Percentiles rank a stretch among this genome's conserved stretches.
Evolutionary conservation across 2,329 filamentous ascomycete genomes (phyloP).

Genomic region (Didymella lethalis): DNA sequence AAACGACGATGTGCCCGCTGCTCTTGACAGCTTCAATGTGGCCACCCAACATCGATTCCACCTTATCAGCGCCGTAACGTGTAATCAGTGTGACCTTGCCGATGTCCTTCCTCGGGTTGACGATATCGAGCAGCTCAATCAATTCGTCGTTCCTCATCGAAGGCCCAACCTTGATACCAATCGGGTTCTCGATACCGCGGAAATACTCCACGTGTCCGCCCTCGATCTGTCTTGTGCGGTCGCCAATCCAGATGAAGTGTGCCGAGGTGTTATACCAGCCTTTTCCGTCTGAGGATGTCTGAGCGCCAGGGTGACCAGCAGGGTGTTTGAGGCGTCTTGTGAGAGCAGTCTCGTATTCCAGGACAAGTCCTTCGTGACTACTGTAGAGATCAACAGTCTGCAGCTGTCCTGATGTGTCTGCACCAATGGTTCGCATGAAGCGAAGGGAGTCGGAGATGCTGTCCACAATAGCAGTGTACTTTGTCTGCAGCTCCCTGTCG

Average conservation of each 20-base stretch:
- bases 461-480: slow-evolving; percentile 84
- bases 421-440: slow-evolving; percentile 94
- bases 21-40: slow-evolving; percentile 90
- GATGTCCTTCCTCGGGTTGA: slow-evolving; percentile 82
- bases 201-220: slow-evolving; percentile 98
- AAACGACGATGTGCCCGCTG: slow-evolving; percentile 80
- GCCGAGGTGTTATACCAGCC: slow-evolving; percentile 93
- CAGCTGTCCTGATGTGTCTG: slow-evolving; percentile 81
- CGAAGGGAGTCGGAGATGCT: slow-evolving; percentile 90
- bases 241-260: slow-evolving; percentile 98
- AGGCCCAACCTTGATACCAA: slow-evolving; percentile 95
- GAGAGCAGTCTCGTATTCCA: slow-evolving; percentile 90
- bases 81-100: slow-evolving; percentile 98
- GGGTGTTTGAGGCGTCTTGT: slow-evolving; percentile 78
- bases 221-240: slow-evolving; percentile 91
- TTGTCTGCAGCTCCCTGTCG: slow-evolving; percentile 80
- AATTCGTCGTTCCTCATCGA: slow-evolving; percentile 80
- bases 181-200: slow-evolving; percentile 92
- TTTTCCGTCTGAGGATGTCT: slow-evolving; percentile 53
- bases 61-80: slow-evolving; percentile 83
- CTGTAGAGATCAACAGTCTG: slow-evolving; percentile 95
- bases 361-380: slow-evolving; percentile 89
- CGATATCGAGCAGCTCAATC: slow-evolving; percentile 77
- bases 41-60: slow-evolving; percentile 75
- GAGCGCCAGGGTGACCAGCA: slow-evolving; percentile 50